Conservation (phyloP, 2,329 filamentous ascomycete genomes). For the Helotiales sp. region DNA sequence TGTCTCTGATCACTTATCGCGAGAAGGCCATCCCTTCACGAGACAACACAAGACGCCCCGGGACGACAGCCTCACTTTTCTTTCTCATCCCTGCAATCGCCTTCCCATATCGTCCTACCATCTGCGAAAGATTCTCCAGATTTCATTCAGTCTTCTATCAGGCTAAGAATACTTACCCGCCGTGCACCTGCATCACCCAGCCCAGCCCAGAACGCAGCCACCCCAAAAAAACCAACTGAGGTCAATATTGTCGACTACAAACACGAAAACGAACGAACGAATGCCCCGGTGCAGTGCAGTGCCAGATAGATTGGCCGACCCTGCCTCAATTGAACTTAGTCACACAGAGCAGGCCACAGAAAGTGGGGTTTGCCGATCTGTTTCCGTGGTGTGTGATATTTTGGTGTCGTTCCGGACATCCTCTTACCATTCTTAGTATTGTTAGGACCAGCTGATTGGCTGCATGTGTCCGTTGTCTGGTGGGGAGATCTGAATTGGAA, state of each 20-base stretch:
- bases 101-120: not conserved
- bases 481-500: not conserved
- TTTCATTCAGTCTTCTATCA: not conserved
- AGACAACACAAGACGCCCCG: slow-evolving; percentile 4
- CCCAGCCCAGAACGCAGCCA: slow-evolving; percentile 7
- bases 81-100: not conserved
- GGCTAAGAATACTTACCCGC: not conserved
- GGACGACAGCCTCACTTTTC: slow-evolving; percentile 29
- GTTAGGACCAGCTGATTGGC: not conserved
- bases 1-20: slow-evolving; percentile 17
- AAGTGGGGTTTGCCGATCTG: not conserved
- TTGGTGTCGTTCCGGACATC: not conserved
- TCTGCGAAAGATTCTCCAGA: not conserved
- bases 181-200: not conserved
- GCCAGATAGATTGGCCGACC: not conserved
- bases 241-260: not conserved
- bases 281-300: not conserved
- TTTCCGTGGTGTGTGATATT: not conserved
- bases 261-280: not conserved
- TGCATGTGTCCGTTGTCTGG: not conserved
- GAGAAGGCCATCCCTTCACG: not conserved
- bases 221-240: slow-evolving; percentile 1
- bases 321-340: not conserved
- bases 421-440: not conserved
- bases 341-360: not conserved